Evolutionary conservation across 1,284 basidiomycete genomes (phyloP).

Genomic region (Farysia itapuensis): DNA sequence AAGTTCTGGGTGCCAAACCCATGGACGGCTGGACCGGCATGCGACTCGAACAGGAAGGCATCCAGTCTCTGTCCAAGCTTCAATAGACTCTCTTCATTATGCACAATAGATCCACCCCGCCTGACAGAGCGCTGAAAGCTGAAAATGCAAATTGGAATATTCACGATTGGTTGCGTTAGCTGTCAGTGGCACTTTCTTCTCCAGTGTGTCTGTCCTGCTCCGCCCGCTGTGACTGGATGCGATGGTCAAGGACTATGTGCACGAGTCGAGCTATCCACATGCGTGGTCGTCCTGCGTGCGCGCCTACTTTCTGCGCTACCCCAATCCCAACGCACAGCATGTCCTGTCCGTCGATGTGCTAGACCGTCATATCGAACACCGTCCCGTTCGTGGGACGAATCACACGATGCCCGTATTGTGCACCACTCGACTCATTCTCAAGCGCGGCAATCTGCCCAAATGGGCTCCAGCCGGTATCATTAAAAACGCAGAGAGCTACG

Average conservation of each 20-base stretch:
- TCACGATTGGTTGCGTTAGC: too few relatives aligned
- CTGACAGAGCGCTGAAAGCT: too few relatives aligned
- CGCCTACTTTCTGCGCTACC: constrained; percentile 93
- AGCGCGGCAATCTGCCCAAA: constrained; percentile 81
- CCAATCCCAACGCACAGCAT: constrained; percentile 92
- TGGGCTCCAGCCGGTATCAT: constrained; percentile 85
- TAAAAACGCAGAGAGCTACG: constrained; percentile 56
- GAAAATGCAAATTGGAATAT: too few relatives aligned
- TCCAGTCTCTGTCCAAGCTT: constrained; percentile 39
- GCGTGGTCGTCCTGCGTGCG: constrained; percentile 47
- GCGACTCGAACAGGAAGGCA: constrained; percentile 52
- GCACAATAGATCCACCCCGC: too few relatives aligned
- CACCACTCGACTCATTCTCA: constrained; percentile 87
- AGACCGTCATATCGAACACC: constrained; percentile 65
- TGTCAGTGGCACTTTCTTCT: too few relatives aligned
- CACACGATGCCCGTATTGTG: constrained; percentile 70
- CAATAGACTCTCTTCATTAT: too few relatives aligned
- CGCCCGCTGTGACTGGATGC: too few relatives aligned
- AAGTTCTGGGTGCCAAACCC: constrained; percentile 42
- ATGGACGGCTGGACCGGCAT: constrained; percentile 54
- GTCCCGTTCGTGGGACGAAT: constrained; percentile 19
- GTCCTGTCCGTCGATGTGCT: constrained; percentile 93
- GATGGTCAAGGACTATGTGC: constrained; percentile 41
- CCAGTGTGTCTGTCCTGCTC: too few relatives aligned
- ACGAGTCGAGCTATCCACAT: constrained; percentile 31